phyloP scores from a whole-genome alignment of 2,329 filamentous ascomycete genomes.

The Claviceps fusiformis region DNA sequence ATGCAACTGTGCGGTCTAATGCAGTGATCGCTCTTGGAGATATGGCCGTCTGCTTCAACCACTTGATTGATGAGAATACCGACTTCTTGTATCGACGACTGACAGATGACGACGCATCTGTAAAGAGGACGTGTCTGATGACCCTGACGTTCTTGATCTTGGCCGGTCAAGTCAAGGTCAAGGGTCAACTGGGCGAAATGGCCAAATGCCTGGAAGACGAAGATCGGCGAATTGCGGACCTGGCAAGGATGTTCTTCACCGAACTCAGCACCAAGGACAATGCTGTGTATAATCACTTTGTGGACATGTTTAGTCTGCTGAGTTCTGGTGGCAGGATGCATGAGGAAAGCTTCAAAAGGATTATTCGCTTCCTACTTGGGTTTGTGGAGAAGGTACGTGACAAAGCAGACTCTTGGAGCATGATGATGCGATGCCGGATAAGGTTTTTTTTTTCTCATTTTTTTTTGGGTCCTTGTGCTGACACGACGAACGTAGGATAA shows the following conservation, averaged over 20 bases:
- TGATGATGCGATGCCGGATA: slow-evolving; percentile 10
- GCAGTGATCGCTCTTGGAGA: slow-evolving; percentile 94
- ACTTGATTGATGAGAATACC: slow-evolving; percentile 97
- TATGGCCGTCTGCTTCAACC: slow-evolving; percentile 99
- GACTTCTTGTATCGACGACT: slow-evolving; percentile 92
- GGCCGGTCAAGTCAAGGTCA: slow-evolving; percentile 97
- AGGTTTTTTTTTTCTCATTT: not conserved
- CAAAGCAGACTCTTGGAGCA: not conserved
- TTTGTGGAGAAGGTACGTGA: slow-evolving; percentile 86
- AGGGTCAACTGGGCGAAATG: slow-evolving; percentile 97
- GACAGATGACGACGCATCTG: slow-evolving; percentile 74
- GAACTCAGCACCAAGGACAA: slow-evolving; percentile 97
- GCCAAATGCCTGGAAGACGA: slow-evolving; percentile 94
- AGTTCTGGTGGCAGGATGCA: slow-evolving; percentile 69
- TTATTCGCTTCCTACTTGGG: slow-evolving; percentile 83
- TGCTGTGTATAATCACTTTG: slow-evolving; percentile 97
- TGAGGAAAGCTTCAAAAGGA: slow-evolving; percentile 73
- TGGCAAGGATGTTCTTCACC: slow-evolving; percentile 96
- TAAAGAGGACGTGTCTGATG: slow-evolving; percentile 97
- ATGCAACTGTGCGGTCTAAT: slow-evolving; percentile 87
- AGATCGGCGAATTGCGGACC: slow-evolving; percentile 87
- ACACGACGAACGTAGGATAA: slow-evolving; percentile 54
- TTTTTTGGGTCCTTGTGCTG: not conserved
- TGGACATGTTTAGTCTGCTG: slow-evolving; percentile 94
- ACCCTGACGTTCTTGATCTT: slow-evolving; percentile 94